Evolutionary conservation across 306 rosid genomes (phyloP).

Genomic region (Cicer bijugum): DNA sequence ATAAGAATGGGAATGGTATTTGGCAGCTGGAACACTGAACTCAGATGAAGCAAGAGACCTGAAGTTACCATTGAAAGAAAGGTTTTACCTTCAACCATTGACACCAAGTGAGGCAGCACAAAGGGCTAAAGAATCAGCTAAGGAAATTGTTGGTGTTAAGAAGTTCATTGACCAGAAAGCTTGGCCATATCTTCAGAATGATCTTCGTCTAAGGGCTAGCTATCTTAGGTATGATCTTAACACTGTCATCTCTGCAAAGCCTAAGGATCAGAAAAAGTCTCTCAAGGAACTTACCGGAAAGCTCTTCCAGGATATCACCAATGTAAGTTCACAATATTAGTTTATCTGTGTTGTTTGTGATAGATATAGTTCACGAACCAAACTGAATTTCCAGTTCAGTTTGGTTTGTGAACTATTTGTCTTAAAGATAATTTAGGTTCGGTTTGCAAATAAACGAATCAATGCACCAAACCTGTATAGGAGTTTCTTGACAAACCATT

Average conservation of each 20-base stretch:
- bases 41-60: conserved; percentile 89
- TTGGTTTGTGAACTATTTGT: too few species aligned
- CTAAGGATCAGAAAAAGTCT: conserved; percentile 75
- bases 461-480: too few species aligned
- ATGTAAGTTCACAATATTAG: conserved; percentile 55
- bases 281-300: conserved; percentile 84
- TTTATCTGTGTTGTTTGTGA: background rate
- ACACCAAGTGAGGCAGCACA: conserved; percentile 65
- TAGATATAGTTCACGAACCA: too few species aligned
- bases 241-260: conserved; percentile 72
- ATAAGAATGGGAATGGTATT: background rate
- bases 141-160: conserved; percentile 81
- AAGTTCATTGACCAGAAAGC: conserved; percentile 82
- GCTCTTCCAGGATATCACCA: conserved; percentile 76
- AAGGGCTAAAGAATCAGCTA: conserved; percentile 93
- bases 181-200: conserved; percentile 92
- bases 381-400: too few species aligned
- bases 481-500: too few species aligned
- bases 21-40: conserved; percentile 91
- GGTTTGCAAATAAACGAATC: too few species aligned
- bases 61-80: conserved; percentile 65
- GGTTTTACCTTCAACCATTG: conserved; percentile 88
- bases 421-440: too few species aligned
- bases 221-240: conserved; percentile 90
- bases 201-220: conserved; percentile 70